These are phyloP conservation scores for Salix koriyanagi DNA, from an alignment of 345 rosid species.

Conservation along the genomic window DNA sequence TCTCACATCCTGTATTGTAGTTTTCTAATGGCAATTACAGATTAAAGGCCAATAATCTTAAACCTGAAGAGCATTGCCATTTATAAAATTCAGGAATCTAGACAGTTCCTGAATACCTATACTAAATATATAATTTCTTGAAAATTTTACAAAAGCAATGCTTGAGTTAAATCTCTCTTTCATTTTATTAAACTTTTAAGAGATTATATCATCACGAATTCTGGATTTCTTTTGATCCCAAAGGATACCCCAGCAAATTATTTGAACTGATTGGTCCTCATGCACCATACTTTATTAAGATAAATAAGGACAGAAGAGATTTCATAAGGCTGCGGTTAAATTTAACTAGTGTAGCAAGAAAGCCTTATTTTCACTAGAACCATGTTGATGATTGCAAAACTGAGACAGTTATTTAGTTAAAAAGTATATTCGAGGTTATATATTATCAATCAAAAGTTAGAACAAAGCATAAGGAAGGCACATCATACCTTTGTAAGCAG, in stretches of 20 bases:
- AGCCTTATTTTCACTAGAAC: not conserved
- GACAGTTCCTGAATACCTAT: not conserved
- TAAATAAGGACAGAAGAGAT: not conserved
- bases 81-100: not conserved
- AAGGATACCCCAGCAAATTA: not conserved
- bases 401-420: not conserved
- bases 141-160: not conserved
- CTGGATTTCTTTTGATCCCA: not conserved
- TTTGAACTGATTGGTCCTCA: not conserved
- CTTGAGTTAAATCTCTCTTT: not conserved
- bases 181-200: not conserved
- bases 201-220: not conserved
- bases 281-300: not conserved
- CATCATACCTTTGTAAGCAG: constrained; percentile 75
- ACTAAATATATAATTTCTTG: not conserved
- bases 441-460: not conserved
- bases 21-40: not conserved
- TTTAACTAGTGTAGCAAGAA: not conserved
- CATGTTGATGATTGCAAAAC: not conserved
- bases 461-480: constrained; percentile 17
- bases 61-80: not conserved
- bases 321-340: not conserved
- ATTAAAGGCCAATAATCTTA: not conserved
- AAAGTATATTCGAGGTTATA: not conserved
- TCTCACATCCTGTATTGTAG: not conserved